Base-by-base conservation (phyloP, 2,329 filamentous ascomycete genomes). In the Akanthomyces dipterigenus region DNA sequence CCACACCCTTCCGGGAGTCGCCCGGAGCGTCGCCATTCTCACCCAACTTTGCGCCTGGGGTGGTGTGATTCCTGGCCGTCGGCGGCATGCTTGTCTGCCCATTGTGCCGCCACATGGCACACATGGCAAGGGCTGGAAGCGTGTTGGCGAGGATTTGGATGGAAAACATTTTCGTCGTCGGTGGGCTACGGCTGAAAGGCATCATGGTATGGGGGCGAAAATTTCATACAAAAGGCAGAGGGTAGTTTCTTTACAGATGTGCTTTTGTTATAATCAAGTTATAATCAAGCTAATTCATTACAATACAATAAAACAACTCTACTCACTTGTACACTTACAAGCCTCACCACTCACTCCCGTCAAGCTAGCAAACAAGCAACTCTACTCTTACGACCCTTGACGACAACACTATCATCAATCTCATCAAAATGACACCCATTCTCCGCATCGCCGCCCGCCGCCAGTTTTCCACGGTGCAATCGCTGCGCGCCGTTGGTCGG, bases 391-490 rank as follows among this genome's bases (percentile, higher is more conserved):
- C 49, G 62, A 59, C 54, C 45, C 56, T 58, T 61, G 58, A 61
- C 51, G 62, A 65, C 60, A 63, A 57, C 18, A 20, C 14, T n/a
- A 6, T n/a, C 8, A 3, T 16, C 12, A 40, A 42, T 18, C 40
- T 20, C n/a, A n/a, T 18, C 36, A 53, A 22, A 46, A 60, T 61
- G 59, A 64, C 71, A 49, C 65, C 68, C 59, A 65, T 67, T 63
- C 64, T 67, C 59, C 72, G 72, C 64, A 65, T 66, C 62, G 66
- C 68, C 26, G 62, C 66, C 61, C 69, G 69, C 60, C 70, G 74
- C 46, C 71, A 71, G 22, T 73, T 74, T 66, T 76, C 74, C 62
- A 66, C 74, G 43, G 65, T 73, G 46, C 64, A 63, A 38, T 63
- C 68, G n/a, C 67, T 74, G 66, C 71, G 74, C 60, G 68, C 66